phyloP scores from a whole-genome alignment of 768 basidiomycete genomes.

The Pleurotus sapidus region DNA sequence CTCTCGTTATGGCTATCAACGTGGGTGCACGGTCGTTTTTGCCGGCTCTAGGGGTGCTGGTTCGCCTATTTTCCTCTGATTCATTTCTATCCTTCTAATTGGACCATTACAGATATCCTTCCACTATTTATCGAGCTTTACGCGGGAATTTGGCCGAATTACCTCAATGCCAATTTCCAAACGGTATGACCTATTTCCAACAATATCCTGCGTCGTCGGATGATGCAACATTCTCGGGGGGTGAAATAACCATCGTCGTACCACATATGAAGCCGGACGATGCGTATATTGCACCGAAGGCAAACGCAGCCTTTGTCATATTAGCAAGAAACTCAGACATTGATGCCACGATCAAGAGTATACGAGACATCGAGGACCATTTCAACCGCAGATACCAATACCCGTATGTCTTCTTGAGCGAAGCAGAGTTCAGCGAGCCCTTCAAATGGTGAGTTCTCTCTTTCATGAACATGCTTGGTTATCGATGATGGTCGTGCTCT shows the following conservation, averaged over 20 bases:
- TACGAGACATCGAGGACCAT: slow-evolving; percentile 76
- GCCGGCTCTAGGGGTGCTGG: background rate
- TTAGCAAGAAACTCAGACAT: slow-evolving; percentile 70
- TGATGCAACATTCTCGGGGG: background rate
- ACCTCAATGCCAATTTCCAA: background rate
- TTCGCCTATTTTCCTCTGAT: background rate
- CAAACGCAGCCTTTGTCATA: slow-evolving; percentile 43
- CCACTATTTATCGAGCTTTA: background rate
- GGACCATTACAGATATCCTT: background rate
- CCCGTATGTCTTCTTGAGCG: slow-evolving; percentile 86
- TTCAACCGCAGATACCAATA: slow-evolving; percentile 80
- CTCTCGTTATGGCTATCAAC: background rate
- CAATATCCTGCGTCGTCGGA: background rate
- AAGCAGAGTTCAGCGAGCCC: slow-evolving; percentile 69
- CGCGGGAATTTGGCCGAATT: background rate
- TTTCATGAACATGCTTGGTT: background rate
- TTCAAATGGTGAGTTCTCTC: slow-evolving; percentile 55
- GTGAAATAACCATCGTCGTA: background rate
- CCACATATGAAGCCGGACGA: background rate
- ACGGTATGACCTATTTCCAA: background rate
- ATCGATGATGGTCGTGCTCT: background rate
- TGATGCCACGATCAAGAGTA: slow-evolving; percentile 57
- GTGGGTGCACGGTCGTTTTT: background rate
- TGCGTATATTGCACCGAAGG: slow-evolving; percentile 12
- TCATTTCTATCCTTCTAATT: slow-evolving; percentile 3